A percentile compares a stretch with the other conserved stretches of the same genome.
Evolutionary conservation across 768 basidiomycete genomes (phyloP).

Genomic region (Mycena maculata): DNA sequence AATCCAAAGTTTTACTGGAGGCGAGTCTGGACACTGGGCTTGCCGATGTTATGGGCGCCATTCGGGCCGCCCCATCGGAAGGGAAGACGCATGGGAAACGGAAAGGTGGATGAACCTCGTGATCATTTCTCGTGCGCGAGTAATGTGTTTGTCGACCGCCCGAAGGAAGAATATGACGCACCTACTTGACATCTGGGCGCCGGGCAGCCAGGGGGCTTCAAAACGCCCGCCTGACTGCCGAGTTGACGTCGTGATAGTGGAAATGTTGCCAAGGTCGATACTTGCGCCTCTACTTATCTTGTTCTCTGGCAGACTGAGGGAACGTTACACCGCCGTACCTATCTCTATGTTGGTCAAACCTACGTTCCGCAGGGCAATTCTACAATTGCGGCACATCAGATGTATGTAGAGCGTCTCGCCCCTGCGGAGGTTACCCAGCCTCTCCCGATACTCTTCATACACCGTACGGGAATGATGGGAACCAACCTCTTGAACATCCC

Average conservation of each 20-base stretch:
- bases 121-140: constrained; percentile 14
- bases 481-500: constrained; percentile 65
- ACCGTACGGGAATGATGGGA: constrained; percentile 65
- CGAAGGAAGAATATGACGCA: too few species aligned
- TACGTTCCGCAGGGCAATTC: constrained; percentile 51
- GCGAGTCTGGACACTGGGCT: constrained; percentile 51
- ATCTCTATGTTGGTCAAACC: constrained; percentile 61
- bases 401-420: constrained; percentile 64
- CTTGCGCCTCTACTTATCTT: neutral
- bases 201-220: too few species aligned
- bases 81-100: constrained; percentile 51
- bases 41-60: constrained; percentile 67
- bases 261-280: too few species aligned
- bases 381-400: constrained; percentile 55
- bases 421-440: constrained; percentile 53
- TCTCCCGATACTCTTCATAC: constrained; percentile 60
- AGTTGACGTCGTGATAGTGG: too few species aligned
- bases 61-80: constrained; percentile 64
- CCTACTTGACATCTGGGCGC: too few species aligned
- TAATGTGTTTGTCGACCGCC: constrained; percentile 23
- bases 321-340: constrained; percentile 57
- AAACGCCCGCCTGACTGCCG: too few species aligned
- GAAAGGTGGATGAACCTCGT: constrained; percentile 13
- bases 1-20: constrained; percentile 24
- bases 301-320: constrained; percentile 30